A percentile compares a stretch with the other conserved stretches of the same genome.
phyloP scores from a whole-genome alignment of 2,329 filamentous ascomycete species.

The Anthostomella pinea region DNA sequence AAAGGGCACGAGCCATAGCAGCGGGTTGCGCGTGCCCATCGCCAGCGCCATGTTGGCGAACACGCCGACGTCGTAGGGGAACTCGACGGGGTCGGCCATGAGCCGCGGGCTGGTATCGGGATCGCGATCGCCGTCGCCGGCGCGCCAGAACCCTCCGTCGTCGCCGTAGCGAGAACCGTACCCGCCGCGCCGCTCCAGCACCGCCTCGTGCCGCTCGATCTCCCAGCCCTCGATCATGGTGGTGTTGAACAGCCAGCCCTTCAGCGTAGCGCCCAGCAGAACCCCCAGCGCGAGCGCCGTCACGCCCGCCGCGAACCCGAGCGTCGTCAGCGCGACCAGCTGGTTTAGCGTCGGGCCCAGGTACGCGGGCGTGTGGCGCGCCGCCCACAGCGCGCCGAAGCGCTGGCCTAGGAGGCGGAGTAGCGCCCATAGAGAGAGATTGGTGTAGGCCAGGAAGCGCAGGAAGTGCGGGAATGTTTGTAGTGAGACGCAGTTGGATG shows the following conservation, averaged over 20 bases:
- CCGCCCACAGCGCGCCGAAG: constrained; percentile 58
- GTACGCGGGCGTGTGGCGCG: constrained; percentile 68
- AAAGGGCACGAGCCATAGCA: constrained; percentile 70
- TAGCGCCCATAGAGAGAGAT: constrained; percentile 61
- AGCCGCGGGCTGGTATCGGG: constrained; percentile 39
- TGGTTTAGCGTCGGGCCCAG: constrained; percentile 63
- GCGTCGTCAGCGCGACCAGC: constrained; percentile 59
- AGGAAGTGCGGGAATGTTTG: constrained; percentile 80
- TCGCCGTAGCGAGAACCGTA: constrained; percentile 39
- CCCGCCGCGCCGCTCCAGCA: constrained; percentile 46
- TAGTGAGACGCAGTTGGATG: constrained; percentile 76
- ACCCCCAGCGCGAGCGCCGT: constrained; percentile 62
- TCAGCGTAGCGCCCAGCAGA: constrained; percentile 61
- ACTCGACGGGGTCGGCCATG: constrained; percentile 64
- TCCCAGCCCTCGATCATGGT: constrained; percentile 84
- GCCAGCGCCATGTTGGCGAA: constrained; percentile 71
- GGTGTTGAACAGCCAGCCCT: constrained; percentile 63
- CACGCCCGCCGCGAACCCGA: constrained; percentile 56
- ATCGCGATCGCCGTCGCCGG: constrained; percentile 26
- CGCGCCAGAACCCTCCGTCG: constrained; percentile 36
- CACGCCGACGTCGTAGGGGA: constrained; percentile 77
- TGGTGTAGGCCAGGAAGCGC: constrained; percentile 71
- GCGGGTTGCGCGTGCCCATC: constrained; percentile 66
- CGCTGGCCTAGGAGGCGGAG: constrained; percentile 59
- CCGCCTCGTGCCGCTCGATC: constrained; percentile 59